Base-by-base conservation (phyloP, 176 grass and related monocot species). In the Zizania latifolia region DNA sequence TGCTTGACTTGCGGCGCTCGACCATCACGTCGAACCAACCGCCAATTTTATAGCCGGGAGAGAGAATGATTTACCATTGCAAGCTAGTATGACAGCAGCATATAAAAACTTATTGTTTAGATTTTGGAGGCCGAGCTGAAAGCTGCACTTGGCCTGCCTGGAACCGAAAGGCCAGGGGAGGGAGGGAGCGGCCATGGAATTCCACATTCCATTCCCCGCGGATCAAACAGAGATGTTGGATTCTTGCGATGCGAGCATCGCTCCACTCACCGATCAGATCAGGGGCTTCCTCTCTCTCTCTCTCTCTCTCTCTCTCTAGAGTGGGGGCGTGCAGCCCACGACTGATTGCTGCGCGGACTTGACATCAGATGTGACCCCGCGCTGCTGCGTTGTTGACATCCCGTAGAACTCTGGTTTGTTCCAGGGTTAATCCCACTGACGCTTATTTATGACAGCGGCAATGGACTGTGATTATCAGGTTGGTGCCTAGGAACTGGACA, bases 131-230 rank as follows among this genome's bases (percentile, higher is more conserved):
- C n/a, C n/a, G n/a, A n/a, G n/a, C 1, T 40, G 85, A 78, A 73
- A 73, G 85, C 48, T 46, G 79, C 67, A 78, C 73, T 82, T 51
- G 67, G 74, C 67, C 68, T 48, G 65, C 46, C 55, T 55, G 50
- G 46, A 24, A 19, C 57, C 79, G 67, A 78, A 76, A 76, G 78
- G 19, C 55, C n/a, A 7, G 29, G 16, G 16, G 8, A 28, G 1
- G 16, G 30, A 28, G 30, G 65, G 58, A 40, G n/a, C n/a, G n/a
- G n/a, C 39, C 33, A 3, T 34, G 65, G 77, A 70, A 60, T 80
- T 60, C 48, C 45, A 19, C 21, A 58, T 71, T 77, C 58, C 39
- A 8, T 24, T 57, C 56, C 51, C 51, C 8, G 7, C 12, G 15
- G 23, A 68, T 79, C 26, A 23, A 9, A 74, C 26, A 32, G 14